These are phyloP conservation scores for Claviceps capensis DNA, from an alignment of 2,329 filamentous ascomycete species.

Conservation along the genomic window DNA sequence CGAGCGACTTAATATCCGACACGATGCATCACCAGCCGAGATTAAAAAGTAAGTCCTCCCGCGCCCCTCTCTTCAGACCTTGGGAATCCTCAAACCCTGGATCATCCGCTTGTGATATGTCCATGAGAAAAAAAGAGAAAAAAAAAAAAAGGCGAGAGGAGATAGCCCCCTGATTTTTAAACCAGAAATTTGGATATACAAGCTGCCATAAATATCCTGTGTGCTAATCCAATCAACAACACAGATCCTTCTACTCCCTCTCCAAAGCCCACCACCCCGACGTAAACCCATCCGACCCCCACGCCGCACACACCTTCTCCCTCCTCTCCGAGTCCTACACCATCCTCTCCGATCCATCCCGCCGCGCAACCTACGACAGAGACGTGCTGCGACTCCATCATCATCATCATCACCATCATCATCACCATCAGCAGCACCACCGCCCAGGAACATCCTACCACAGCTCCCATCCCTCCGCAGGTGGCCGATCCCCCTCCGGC, in stretches of 20 bases:
- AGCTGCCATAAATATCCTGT: no score
- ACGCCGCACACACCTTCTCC: constrained; percentile 63
- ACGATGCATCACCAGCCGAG: constrained; percentile 55
- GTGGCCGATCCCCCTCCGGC: constrained; percentile 66
- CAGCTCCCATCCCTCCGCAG: constrained; percentile 44
- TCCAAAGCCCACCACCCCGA: constrained; percentile 91
- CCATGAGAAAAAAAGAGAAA: no score
- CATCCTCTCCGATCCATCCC: constrained; percentile 56
- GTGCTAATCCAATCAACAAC: not conserved
- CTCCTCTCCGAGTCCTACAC: constrained; percentile 75
- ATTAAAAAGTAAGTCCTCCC: constrained; percentile 60
- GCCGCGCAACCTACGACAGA: constrained; percentile 71
- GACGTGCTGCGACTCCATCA: constrained; percentile 37
- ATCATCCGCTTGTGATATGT: no score
- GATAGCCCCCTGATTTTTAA: no score
- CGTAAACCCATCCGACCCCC: constrained; percentile 64
- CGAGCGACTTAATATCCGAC: constrained; percentile 60
- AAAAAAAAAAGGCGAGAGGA: no score
- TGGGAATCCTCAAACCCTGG: no score
- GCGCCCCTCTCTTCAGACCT: no score
- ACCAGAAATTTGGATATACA: no score
- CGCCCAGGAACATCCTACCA: constrained; percentile 35
- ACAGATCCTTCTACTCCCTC: constrained; percentile 70
- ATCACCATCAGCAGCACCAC: constrained; percentile 16
- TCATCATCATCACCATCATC: constrained; percentile 17